Evolutionary conservation across 805 yeast species (phyloP).

Genomic region (Lachancea thermotolerans): DNA sequence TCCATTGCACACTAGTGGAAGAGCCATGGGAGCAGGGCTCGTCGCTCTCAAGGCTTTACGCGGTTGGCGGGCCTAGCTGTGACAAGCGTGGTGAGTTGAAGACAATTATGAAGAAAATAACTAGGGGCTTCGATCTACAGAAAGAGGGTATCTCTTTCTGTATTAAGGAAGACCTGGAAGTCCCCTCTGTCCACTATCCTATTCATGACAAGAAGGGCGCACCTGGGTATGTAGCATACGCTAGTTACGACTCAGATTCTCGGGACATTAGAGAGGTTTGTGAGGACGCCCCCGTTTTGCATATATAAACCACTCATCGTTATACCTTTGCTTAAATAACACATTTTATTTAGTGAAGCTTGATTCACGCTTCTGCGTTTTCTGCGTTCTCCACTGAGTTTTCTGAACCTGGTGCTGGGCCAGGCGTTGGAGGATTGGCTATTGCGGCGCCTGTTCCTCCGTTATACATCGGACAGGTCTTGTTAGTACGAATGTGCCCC

Average conservation of each 20-base stretch:
- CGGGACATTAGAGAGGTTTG: conserved; percentile 21
- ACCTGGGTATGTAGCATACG: conserved; percentile 32
- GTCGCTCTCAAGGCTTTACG: conserved; percentile 29
- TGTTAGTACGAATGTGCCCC: conserved; percentile 90
- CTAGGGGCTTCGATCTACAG: conserved; percentile 37
- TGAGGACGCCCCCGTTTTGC: conserved; percentile 22
- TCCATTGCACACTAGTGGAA: conserved; percentile 36
- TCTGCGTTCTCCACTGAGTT: background rate
- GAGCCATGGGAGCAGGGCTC: conserved; percentile 18
- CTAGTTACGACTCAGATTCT: conserved; percentile 25
- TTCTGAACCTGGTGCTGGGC: background rate
- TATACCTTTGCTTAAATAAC: background rate
- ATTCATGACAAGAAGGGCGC: conserved; percentile 28
- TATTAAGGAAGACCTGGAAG: conserved; percentile 28
- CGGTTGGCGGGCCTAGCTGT: conserved; percentile 40
- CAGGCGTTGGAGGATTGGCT: conserved; percentile 14
- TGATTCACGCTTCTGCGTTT: background rate
- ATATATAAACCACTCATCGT: conserved; percentile 15
- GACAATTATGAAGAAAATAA: conserved; percentile 34
- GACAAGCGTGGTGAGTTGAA: conserved; percentile 40
- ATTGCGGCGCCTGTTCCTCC: conserved; percentile 24
- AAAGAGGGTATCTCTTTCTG: conserved; percentile 33
- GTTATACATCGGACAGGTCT: conserved; percentile 81
- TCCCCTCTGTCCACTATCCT: conserved; percentile 30
- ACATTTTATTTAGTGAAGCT: background rate